phyloP scores from a whole-genome alignment of 352 stramenopile species.

The Phytophthora constricta region DNA sequence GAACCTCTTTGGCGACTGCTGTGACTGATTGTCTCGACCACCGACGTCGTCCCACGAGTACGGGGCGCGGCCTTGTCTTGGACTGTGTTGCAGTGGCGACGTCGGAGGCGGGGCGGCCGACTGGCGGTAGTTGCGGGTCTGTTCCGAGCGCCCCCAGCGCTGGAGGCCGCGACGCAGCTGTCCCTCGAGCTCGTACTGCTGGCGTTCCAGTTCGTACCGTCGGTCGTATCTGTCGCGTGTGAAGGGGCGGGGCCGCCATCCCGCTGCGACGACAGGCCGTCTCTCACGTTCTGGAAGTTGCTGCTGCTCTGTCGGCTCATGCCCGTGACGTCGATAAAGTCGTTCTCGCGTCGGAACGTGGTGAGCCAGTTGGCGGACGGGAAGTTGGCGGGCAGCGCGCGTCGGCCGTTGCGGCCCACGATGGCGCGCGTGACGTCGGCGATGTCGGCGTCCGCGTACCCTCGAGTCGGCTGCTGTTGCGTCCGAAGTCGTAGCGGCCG shows the following conservation, averaged over 20 bases:
- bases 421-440: constrained; percentile 68
- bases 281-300: constrained; percentile 7
- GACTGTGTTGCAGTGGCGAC: constrained; percentile 16
- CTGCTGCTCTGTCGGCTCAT: constrained; percentile 10
- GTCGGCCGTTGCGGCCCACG: constrained; percentile 46
- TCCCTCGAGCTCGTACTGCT: constrained; percentile 26
- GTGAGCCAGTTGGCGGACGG: constrained; percentile 55
- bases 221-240: constrained; percentile 17
- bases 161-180: constrained; percentile 23
- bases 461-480: constrained; percentile 25
- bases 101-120: constrained; percentile 18
- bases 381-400: constrained; percentile 52
- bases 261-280: background rate
- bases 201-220: constrained; percentile 22
- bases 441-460: constrained; percentile 60
- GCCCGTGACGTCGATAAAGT: constrained; percentile 39
- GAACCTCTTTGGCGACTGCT: no score
- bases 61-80: constrained; percentile 3
- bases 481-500: constrained; percentile 17
- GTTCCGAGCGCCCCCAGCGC: constrained; percentile 9
- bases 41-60: constrained; percentile 31
- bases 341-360: constrained; percentile 64
- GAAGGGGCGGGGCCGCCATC: no score
- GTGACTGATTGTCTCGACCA: no score
- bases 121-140: constrained; percentile 34